Evolutionary conservation across 257 asterid species (phyloP), one percentile per base, ranked within the genome.

Genomic region (Thymus quinquecostatus): DNA sequence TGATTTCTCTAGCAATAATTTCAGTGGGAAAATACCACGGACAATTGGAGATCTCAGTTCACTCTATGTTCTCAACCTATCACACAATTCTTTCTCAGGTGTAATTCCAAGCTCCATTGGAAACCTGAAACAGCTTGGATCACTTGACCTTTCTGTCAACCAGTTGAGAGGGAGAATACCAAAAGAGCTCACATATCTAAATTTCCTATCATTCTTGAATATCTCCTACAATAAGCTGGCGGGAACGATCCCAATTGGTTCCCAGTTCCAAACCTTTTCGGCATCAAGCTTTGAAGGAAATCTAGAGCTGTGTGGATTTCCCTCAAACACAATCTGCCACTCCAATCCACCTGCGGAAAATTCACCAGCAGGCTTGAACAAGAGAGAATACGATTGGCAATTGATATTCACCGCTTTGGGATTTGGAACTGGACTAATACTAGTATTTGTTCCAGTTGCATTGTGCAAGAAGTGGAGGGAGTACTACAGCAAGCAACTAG

Each of bases 51-150:
- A 68, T 9, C 84, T 90, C 60, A 83, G 38, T 10, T 71, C 80
- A 10, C 92, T 90, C 6, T 84, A 88, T 40, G 45, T 82, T 14
- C 87, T 90, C 60, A 90, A 90, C 66, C 45, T 90, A 29, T 88
- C 95, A 0, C 76, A 77, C 34, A 90, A 90, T 72, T 50, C 78
- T 32, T 75, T 90, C 75, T 71, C 72, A 0, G 88, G 91, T 29
- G n/a, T 21, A 6, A 86, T 90, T 68, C 95, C 95, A 3, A 64
- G 30, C 34, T 73, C 91, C 12, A 73, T 90, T 6, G 92, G 92
- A 48, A 80, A 82, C 5, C 67, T 87, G 70, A 13, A 14, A 10
- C 74, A 69, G 66, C 91, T 90, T 10, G 89, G 55, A 48, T 85
- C 87, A 0, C 66, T 87, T 48, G 95, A 87, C 76, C 85, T 89